These are phyloP conservation scores for Rhynchospora tenuis DNA, from an alignment of 176 grass and related monocot genomes.

Conservation along the genomic window DNA sequence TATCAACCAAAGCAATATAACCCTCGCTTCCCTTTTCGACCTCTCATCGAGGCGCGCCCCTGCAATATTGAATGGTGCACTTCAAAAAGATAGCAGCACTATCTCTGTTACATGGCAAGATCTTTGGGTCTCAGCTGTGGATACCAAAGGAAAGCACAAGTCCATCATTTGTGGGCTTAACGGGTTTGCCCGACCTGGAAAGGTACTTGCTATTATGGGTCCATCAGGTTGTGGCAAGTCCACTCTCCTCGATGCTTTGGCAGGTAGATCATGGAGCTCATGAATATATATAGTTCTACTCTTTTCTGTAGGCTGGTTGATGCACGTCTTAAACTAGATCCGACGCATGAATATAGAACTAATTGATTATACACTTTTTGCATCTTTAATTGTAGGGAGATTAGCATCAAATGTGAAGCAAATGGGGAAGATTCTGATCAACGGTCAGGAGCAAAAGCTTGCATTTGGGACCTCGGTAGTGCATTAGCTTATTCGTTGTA, in stretches of 20 bases:
- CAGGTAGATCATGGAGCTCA: neutral
- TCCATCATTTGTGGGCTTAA: neutral
- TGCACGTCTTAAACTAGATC: too few species aligned
- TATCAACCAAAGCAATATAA: neutral
- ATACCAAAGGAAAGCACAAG: neutral
- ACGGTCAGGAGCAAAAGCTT: constrained; percentile 41
- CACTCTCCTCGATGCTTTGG: constrained; percentile 9
- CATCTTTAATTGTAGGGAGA: constrained; percentile 31
- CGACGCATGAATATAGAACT: neutral
- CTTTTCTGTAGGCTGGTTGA: too few species aligned
- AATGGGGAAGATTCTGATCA: constrained; percentile 37
- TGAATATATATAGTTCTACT: neutral
- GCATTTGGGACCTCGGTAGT: constrained; percentile 47
- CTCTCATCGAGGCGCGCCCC: neutral
- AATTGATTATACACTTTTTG: constrained; percentile 6
- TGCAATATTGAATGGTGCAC: neutral
- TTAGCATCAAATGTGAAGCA: constrained; percentile 24
- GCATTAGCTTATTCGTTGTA: neutral
- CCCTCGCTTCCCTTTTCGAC: neutral
- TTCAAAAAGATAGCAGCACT: neutral
- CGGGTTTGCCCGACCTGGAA: neutral
- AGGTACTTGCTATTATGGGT: constrained; percentile 10
- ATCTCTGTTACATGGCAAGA: constrained; percentile 12
- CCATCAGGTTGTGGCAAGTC: constrained; percentile 19
- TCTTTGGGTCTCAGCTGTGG: neutral